Percentiles rank a stretch among this genome's conserved stretches.
phyloP scores from a whole-genome alignment of 2,329 filamentous ascomycete species.

The Alternaria gaisen region DNA sequence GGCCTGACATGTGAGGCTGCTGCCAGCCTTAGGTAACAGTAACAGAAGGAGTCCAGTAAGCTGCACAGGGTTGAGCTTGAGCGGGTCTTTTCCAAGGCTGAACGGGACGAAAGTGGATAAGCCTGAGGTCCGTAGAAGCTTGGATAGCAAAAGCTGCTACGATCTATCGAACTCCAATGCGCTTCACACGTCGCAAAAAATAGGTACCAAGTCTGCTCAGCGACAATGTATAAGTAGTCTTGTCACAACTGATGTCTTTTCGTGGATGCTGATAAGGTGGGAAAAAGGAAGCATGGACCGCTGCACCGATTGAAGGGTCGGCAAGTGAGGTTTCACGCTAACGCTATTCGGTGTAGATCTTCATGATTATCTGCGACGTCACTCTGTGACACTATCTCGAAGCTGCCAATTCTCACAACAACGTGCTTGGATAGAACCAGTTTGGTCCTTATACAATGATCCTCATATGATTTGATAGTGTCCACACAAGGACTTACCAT shows the following conservation, averaged over 20 bases:
- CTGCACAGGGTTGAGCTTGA: background rate
- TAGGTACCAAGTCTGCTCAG: background rate
- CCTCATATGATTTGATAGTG: background rate
- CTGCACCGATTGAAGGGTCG: conserved; percentile 10
- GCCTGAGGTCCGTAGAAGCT: conserved; percentile 9
- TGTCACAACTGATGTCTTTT: background rate
- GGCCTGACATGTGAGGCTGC: conserved; percentile 37
- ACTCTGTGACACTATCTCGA: conserved; percentile 2
- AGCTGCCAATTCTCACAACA: background rate
- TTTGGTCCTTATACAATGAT: background rate
- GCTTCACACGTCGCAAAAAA: background rate
- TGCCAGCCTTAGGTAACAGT: conserved; percentile 1
- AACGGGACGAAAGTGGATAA: conserved; percentile 10
- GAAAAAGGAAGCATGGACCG: conserved; percentile 16
- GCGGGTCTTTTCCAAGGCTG: conserved; percentile 9
- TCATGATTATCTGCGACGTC: conserved; percentile 6
- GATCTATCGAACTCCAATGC: conserved; percentile 6
- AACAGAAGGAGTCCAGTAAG: conserved; percentile 3
- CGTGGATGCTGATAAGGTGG: conserved; percentile 20
- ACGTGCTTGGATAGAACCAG: background rate
- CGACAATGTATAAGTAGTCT: conserved; percentile 6
- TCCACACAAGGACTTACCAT: background rate
- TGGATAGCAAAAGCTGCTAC: conserved; percentile 8
- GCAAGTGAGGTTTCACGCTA: conserved; percentile 20
- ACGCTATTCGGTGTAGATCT: conserved; percentile 19